Base-by-base conservation (phyloP, 805 yeast species). In the Lachancea kluyveri region DNA sequence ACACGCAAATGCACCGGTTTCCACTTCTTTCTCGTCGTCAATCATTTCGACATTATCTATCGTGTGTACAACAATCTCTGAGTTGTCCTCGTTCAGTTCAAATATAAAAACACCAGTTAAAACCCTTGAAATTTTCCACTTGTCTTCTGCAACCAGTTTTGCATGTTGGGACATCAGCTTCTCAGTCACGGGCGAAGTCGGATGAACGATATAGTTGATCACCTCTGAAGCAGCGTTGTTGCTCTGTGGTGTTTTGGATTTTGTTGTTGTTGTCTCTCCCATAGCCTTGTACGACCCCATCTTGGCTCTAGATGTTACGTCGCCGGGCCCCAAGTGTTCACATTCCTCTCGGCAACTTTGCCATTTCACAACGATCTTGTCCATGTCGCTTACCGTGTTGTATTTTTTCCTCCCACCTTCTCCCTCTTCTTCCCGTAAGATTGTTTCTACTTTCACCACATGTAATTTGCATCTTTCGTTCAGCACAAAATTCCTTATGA, bases 21-120 rank as follows among this genome's bases (percentile, higher is more conserved):
- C 37, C 14, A 45, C 24, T 28, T 43, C 48, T 18, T 41, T 46
- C 11, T 59, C 58, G 26, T 53, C 65, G 44, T 77, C 82, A 15
- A 73, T 54, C 26, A 78, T 62, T 38, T 78, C 79, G 35, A 81
- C 65, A 43, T 77, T 70, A 43, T 81, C 90, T 19, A 81, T 65
- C 2, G 82, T 76, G 48, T 79, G 84, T 4, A 75, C 83, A 5
- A 64, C 27, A 20, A 81, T 71, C 38, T 62, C 51, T 36, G 71
- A 67, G 48, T 77, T 76, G n/a, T 61, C 58, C 15, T 65, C 66
- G 45, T 68, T 73, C 36, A 81, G 60, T 46, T 80, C 88, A 48
- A 79, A 79, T 6, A 78, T 64, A 45, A 80, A 80, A 3, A 76
- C 52, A 1, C 88, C 90, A 21, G 57, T 46, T 13, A 66, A 18